These are phyloP conservation scores for Globisporangium rhizosaccharum DNA, from an alignment of 352 stramenopile species.

Conservation along the genomic window DNA sequence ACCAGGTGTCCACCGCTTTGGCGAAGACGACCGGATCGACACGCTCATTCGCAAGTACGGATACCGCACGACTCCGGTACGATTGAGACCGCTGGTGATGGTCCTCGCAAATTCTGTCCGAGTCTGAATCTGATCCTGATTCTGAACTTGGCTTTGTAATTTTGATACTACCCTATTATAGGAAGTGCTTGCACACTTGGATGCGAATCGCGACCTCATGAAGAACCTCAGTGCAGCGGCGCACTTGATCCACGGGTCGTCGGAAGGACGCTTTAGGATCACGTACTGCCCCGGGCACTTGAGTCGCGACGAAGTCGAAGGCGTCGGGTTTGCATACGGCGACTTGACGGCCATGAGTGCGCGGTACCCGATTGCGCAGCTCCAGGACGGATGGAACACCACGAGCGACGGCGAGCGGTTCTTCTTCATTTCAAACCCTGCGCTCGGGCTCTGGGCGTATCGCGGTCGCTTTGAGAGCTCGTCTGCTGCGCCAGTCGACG, in stretches of 20 bases:
- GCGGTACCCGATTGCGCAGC: slow-evolving; percentile 74
- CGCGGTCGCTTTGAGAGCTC: slow-evolving; percentile 73
- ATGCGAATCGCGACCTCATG: slow-evolving; percentile 91
- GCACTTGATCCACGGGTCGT: slow-evolving; percentile 97
- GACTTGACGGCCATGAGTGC: slow-evolving; percentile 80
- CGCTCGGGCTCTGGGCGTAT: slow-evolving; percentile 94
- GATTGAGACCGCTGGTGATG: slow-evolving; percentile 6
- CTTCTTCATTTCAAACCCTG: slow-evolving; percentile 97
- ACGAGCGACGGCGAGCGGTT: slow-evolving; percentile 78
- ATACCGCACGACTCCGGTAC: slow-evolving; percentile 92
- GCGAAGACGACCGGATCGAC: slow-evolving; percentile 93
- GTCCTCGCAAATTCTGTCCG: slow-evolving; percentile 5
- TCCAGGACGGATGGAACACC: slow-evolving; percentile 93
- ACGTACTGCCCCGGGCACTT: slow-evolving; percentile 92
- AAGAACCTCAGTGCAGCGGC: slow-evolving; percentile 93
- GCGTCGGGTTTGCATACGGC: slow-evolving; percentile 90
- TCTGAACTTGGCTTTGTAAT: neutral
- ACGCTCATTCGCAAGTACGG: slow-evolving; percentile 95
- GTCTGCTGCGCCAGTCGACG: slow-evolving; percentile 12
- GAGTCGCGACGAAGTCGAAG: slow-evolving; percentile 90
- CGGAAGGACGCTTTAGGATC: slow-evolving; percentile 95
- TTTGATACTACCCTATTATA: slow-evolving; percentile 10
- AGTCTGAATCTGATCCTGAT: neutral
- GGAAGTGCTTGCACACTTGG: slow-evolving; percentile 90
- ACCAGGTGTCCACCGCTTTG: slow-evolving; percentile 92